phyloP scores from a whole-genome alignment of 306 rosid species.

The Lupinus albus region DNA sequence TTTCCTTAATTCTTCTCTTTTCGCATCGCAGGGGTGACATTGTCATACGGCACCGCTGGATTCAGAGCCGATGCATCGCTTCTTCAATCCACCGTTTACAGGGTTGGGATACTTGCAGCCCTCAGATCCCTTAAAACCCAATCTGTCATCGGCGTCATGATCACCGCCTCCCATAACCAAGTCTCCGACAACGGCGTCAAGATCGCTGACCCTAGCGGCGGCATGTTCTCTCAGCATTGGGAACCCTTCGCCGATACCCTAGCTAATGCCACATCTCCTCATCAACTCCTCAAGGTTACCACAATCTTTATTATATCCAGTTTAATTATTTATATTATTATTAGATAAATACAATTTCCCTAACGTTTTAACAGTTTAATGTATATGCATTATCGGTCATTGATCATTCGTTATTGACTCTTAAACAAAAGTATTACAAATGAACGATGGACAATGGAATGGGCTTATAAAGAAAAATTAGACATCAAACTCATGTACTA shows the following conservation, averaged over 20 bases:
- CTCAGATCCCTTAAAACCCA: constrained; percentile 66
- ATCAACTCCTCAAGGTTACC: constrained; percentile 54
- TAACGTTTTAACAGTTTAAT: too few relatives aligned
- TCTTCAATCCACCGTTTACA: constrained; percentile 65
- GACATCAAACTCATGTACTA: too few relatives aligned
- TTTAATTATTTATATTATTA: too few relatives aligned
- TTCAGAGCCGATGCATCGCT: constrained; percentile 82
- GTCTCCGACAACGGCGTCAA: constrained; percentile 89
- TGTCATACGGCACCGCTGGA: constrained; percentile 84
- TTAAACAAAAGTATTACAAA: too few relatives aligned
- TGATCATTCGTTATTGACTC: too few relatives aligned
- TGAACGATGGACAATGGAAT: too few relatives aligned
- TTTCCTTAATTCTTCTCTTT: constrained; percentile 9
- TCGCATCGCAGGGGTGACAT: constrained; percentile 52
- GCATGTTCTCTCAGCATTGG: constrained; percentile 92
- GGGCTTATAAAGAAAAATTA: too few relatives aligned
- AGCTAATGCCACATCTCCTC: constrained; percentile 68
- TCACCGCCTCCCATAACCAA: constrained; percentile 88
- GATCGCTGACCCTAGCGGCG: constrained; percentile 78
- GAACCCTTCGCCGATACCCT: constrained; percentile 86
- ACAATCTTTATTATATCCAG: too few relatives aligned
- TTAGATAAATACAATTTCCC: too few relatives aligned
- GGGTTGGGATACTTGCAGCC: constrained; percentile 79
- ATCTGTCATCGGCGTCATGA: constrained; percentile 78
- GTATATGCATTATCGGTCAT: too few relatives aligned